phyloP scores from a whole-genome alignment of 202 grass and related monocot species.

The Musa balbisiana region DNA sequence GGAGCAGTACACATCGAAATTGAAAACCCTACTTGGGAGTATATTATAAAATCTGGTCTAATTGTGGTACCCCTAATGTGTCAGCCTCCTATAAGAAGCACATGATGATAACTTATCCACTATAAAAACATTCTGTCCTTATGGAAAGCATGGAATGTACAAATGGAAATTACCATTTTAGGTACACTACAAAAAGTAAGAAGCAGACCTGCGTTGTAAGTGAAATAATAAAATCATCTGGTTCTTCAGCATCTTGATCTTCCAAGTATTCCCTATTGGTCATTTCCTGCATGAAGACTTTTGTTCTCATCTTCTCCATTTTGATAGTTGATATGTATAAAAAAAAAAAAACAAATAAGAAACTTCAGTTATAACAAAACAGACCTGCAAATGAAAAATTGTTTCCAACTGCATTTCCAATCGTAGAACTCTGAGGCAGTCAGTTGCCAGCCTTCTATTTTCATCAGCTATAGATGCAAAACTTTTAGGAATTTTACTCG shows the following conservation, averaged over 20 bases:
- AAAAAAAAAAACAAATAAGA: conserved; percentile 13
- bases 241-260: conserved; percentile 99
- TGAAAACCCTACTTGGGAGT: neutral
- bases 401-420: conserved; percentile 94
- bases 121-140: neutral
- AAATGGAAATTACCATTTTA: conserved; percentile 18
- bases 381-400: conserved; percentile 93
- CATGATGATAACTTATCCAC: neutral
- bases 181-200: conserved; percentile 5
- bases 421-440: conserved; percentile 85
- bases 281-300: conserved; percentile 66
- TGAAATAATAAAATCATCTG: conserved; percentile 98
- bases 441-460: conserved; percentile 74
- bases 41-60: neutral
- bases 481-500: conserved; percentile 69
- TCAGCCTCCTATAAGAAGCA: neutral
- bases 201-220: conserved; percentile 67
- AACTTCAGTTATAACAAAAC: conserved; percentile 17
- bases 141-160: neutral
- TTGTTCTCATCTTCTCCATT: conserved; percentile 9
- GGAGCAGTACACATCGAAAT: no score
- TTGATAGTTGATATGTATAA: conserved; percentile 10
- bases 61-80: neutral
- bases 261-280: conserved; percentile 82
- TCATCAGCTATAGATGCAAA: conserved; percentile 74